phyloP scores from a whole-genome alignment of 495 filamentous ascomycete species.

The Lineolata rhizophorae region DNA sequence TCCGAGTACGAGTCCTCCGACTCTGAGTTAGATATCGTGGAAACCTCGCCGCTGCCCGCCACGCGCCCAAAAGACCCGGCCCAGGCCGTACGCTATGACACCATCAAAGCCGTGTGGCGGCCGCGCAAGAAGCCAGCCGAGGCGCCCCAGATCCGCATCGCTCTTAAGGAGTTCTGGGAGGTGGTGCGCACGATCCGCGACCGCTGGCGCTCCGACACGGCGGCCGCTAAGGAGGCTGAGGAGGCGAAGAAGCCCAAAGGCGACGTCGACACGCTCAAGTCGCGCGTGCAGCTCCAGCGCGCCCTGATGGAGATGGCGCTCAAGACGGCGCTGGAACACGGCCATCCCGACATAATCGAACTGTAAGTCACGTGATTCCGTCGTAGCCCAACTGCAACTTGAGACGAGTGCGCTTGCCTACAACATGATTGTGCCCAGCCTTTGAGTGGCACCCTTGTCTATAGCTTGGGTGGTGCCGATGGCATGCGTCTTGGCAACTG shows the following conservation, averaged over 20 bases:
- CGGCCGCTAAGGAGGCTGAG: constrained; percentile 31
- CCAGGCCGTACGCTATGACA: constrained; percentile 37
- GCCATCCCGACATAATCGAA: constrained; percentile 41
- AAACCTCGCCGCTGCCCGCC: constrained; percentile 30
- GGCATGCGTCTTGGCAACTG: too few relatives aligned
- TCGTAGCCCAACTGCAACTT: too few relatives aligned
- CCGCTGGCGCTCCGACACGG: constrained; percentile 33
- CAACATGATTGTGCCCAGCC: too few relatives aligned
- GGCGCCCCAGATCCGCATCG: constrained; percentile 26
- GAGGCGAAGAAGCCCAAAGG: constrained; percentile 26
- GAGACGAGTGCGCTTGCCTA: too few relatives aligned
- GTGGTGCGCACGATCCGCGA: constrained; percentile 39
- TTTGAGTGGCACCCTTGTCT: too few relatives aligned
- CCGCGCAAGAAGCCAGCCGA: constrained; percentile 25
- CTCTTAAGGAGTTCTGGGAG: constrained; percentile 35
- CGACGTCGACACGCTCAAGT: constrained; percentile 24
- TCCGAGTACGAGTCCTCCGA: constrained; percentile 27
- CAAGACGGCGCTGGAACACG: constrained; percentile 32
- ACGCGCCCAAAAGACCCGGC: constrained; percentile 27
- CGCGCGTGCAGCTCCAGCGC: constrained; percentile 31
- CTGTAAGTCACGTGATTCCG: constrained; percentile 39
- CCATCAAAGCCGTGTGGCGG: constrained; percentile 41
- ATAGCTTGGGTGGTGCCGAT: too few relatives aligned
- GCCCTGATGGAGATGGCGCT: constrained; percentile 38
- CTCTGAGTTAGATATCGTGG: constrained; percentile 22